These are phyloP conservation scores for Coniochaeta sp. DNA, from an alignment of 2,329 filamentous ascomycete species.

Conservation along the genomic window DNA sequence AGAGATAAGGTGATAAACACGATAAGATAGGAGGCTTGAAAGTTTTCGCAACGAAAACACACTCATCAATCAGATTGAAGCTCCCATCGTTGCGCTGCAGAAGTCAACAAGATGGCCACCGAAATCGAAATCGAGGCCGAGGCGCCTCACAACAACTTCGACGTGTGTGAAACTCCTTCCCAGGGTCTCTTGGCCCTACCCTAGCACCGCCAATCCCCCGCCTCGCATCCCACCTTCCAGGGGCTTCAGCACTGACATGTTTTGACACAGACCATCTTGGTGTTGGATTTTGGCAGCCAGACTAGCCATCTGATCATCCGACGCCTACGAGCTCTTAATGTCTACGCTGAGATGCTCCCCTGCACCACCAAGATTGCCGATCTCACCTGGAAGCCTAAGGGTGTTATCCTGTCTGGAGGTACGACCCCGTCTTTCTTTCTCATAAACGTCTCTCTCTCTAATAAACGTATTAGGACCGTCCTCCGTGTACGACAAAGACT, in stretches of 20 bases:
- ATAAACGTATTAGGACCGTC: slow-evolving; percentile 27
- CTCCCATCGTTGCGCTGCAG: background rate
- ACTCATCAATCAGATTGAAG: too few species aligned
- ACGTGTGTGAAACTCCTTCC: slow-evolving; percentile 5
- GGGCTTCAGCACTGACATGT: background rate
- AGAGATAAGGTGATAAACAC: too few species aligned
- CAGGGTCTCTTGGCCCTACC: background rate
- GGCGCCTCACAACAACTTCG: slow-evolving; percentile 10
- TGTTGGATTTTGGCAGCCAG: slow-evolving; percentile 9
- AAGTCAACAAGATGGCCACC: slow-evolving; percentile 3
- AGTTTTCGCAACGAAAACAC: too few species aligned
- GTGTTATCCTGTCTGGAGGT: slow-evolving; percentile 71
- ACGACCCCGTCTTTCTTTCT: slow-evolving; percentile 29
- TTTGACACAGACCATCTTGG: slow-evolving; percentile 7
- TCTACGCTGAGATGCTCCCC: slow-evolving; percentile 79
- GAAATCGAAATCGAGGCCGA: slow-evolving; percentile 4
- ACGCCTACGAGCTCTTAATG: slow-evolving; percentile 12
- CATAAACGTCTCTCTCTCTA: background rate
- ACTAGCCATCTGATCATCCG: slow-evolving; percentile 8
- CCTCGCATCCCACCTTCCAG: background rate
- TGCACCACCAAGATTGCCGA: slow-evolving; percentile 78
- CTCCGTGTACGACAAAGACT: slow-evolving; percentile 71
- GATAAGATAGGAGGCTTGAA: too few species aligned
- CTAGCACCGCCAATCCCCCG: background rate
- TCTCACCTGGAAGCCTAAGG: slow-evolving; percentile 71